Conservation (phyloP, 2,329 filamentous ascomycete genomes). For the Lithohypha guttulata region DNA sequence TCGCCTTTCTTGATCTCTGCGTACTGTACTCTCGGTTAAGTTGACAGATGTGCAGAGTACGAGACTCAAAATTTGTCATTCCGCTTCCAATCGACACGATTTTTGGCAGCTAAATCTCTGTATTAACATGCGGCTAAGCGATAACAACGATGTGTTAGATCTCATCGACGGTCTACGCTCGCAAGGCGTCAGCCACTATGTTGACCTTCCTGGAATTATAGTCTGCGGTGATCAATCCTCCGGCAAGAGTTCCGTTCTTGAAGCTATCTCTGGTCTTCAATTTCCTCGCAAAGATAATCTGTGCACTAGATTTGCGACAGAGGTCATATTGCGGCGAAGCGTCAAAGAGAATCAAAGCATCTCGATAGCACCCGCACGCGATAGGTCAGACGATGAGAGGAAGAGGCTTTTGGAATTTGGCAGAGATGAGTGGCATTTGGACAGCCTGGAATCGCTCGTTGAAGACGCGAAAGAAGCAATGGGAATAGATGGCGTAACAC, state of each 20-base stretch:
- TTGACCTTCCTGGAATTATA: conserved; percentile 29
- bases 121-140: conserved; percentile 16
- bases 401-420: conserved; percentile 28
- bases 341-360: conserved; percentile 30
- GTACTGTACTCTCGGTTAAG: too few relatives aligned
- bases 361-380: conserved; percentile 31
- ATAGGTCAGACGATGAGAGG: conserved; percentile 19
- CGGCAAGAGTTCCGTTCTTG: conserved; percentile 26
- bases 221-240: conserved; percentile 26
- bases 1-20: too few relatives aligned
- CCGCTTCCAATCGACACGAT: too few relatives aligned
- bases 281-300: conserved; percentile 24
- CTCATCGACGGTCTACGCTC: conserved; percentile 43
- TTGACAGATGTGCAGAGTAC: too few relatives aligned
- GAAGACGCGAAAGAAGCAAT: conserved; percentile 42
- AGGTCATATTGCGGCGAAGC: conserved; percentile 21
- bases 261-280: conserved; percentile 24
- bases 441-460: conserved; percentile 40
- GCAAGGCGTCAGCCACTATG: conserved; percentile 38
- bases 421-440: conserved; percentile 25
- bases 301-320: conserved; percentile 27
- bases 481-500: conserved; percentile 32
- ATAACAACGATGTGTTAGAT: conserved; percentile 37
- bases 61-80: too few relatives aligned
- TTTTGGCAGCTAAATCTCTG: too few relatives aligned